Evolutionary conservation across 768 basidiomycete species (phyloP).

Genomic region (Trametes coccinea): DNA sequence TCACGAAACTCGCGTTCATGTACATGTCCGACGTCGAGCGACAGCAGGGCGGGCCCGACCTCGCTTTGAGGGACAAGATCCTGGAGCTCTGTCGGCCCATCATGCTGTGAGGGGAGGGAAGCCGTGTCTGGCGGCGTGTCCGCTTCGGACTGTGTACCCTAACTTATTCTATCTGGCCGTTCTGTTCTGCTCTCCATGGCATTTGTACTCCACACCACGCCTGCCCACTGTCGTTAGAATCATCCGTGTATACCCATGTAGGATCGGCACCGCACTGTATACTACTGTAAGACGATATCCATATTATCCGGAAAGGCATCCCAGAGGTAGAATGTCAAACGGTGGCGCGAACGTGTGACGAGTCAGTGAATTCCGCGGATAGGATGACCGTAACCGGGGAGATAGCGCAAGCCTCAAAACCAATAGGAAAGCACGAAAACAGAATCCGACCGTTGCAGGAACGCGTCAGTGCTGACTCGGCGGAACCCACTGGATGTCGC

Average conservation of each 20-base stretch:
- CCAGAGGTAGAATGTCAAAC: neutral
- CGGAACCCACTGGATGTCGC: conserved; percentile 19
- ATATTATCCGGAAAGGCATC: neutral
- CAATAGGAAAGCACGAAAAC: neutral
- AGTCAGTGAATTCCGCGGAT: too few relatives aligned
- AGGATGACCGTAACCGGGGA: too few relatives aligned
- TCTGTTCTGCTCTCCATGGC: neutral
- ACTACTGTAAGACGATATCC: conserved; percentile 16
- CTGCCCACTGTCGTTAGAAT: conserved; percentile 9
- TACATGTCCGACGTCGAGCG: conserved; percentile 17
- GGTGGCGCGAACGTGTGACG: too few relatives aligned
- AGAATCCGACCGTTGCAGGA: neutral
- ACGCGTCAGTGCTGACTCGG: conserved; percentile 9
- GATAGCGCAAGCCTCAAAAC: too few relatives aligned
- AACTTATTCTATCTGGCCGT: conserved; percentile 16
- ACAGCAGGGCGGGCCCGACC: conserved; percentile 14
- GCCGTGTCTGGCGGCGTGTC: neutral
- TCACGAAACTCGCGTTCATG: conserved; percentile 27
- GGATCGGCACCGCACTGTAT: conserved; percentile 12
- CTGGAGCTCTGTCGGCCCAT: conserved; percentile 18
- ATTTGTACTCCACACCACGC: conserved; percentile 14
- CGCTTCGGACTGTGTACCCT: conserved; percentile 2
- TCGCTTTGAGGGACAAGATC: conserved; percentile 16
- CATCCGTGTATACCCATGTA: conserved; percentile 23
- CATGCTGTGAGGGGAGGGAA: conserved; percentile 1